These are phyloP conservation scores for Rhynchospora breviuscula DNA, from an alignment of 176 grass and related monocot species.

Conservation along the genomic window DNA sequence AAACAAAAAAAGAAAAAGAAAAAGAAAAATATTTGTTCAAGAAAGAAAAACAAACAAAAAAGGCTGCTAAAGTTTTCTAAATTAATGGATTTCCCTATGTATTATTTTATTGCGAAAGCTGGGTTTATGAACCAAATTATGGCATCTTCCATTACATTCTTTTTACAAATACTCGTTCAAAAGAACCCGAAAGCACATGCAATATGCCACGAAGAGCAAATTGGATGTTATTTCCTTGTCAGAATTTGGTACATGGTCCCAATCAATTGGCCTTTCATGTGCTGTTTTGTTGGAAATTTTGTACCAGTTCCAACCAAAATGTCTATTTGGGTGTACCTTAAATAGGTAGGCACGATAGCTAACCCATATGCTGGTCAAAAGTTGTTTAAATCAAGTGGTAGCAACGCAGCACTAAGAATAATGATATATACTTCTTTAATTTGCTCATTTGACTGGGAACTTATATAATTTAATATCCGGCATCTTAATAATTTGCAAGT, in stretches of 20 bases:
- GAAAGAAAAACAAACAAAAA: not conserved
- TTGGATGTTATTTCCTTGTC: slow-evolving; percentile 11
- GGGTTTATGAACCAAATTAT: not conserved
- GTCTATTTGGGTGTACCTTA: not conserved
- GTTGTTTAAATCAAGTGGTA: not conserved
- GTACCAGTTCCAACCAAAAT: slow-evolving; percentile 22
- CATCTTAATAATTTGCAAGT: not conserved
- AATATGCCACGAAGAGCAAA: not conserved
- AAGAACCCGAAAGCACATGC: not conserved
- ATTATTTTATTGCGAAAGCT: not conserved
- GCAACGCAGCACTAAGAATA: not conserved
- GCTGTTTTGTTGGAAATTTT: slow-evolving; percentile 7
- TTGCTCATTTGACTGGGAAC: not conserved
- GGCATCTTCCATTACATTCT: not conserved
- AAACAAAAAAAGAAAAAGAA: not conserved
- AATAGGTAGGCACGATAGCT: slow-evolving; percentile 6
- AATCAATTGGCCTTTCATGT: slow-evolving; percentile 12
- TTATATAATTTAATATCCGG: not conserved
- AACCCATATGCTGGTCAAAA: not conserved
- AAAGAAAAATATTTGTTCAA: not conserved
- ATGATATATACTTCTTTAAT: slow-evolving; percentile 1
- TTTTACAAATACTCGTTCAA: not conserved
- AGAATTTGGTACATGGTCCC: slow-evolving; percentile 16
- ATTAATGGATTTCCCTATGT: not conserved
- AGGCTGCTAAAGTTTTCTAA: not conserved